phyloP scores from a whole-genome alignment of 768 basidiomycete genomes.

The Mycena indigotica region DNA sequence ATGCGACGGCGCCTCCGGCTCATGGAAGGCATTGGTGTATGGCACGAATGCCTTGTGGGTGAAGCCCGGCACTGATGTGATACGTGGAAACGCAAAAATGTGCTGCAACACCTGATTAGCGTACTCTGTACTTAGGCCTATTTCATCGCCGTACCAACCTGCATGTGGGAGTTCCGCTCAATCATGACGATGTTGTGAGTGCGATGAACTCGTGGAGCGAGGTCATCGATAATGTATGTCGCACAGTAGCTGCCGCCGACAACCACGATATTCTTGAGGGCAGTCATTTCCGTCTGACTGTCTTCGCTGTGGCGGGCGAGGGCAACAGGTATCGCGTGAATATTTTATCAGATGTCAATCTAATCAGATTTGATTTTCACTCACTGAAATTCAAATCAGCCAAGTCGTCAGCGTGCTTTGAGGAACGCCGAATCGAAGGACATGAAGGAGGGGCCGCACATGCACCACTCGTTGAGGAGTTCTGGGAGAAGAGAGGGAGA shows the following conservation, averaged over 20 bases:
- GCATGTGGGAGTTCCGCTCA: constrained; percentile 35
- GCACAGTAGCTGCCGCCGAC: constrained; percentile 36
- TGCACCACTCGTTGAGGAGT: too few species aligned
- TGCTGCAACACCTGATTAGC: too few species aligned
- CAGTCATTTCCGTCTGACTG: too few species aligned
- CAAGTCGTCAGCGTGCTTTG: too few species aligned
- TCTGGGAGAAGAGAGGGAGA: too few species aligned
- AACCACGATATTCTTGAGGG: constrained; percentile 30
- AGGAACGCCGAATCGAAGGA: too few species aligned
- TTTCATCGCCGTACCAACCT: constrained; percentile 3
- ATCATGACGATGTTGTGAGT: constrained; percentile 31
- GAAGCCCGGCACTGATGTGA: constrained; percentile 26
- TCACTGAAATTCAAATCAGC: too few species aligned
- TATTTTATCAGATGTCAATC: too few species aligned
- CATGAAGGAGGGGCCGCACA: too few species aligned
- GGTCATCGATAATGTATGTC: constrained; percentile 18
- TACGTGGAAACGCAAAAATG: constrained; percentile 36
- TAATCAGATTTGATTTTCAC: too few species aligned
- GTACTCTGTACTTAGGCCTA: not conserved
- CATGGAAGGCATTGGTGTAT: constrained; percentile 24
- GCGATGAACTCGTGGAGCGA: constrained; percentile 21
- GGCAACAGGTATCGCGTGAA: too few species aligned
- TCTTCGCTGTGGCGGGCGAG: too few species aligned
- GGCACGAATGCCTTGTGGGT: constrained; percentile 36
- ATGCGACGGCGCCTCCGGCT: constrained; percentile 14